Base-by-base conservation (phyloP, 164 flowering plant species). In the Vitis riparia region DNA sequence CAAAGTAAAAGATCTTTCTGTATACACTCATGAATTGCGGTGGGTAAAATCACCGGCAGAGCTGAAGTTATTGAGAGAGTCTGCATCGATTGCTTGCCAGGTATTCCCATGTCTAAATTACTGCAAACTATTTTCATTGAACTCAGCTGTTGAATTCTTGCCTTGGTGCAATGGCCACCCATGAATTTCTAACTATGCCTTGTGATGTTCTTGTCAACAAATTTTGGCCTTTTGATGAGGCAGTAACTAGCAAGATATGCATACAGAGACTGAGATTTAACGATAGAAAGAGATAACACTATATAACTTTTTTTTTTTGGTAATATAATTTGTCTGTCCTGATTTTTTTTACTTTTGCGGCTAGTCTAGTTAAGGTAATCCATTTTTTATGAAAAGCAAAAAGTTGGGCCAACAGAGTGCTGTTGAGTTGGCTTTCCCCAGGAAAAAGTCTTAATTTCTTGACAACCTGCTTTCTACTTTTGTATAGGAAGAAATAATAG, bases 51-150 rank as follows among this genome's bases (percentile, higher is more conserved):
- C 99, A 65, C 82, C 91, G 17, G 83, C 99, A 15, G 99, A 95
- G 79, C 73, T 90, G 57, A 86, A 82, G 63, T 78, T 95, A 76
- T 91, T 95, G 96, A 91, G 84, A 70, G 87, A 95, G 62, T 81
- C 97, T 75, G 92, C 94, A 62, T 87, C 98, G 68, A 88, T 89
- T 84, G 94, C 86, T 81, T 90, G 92, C 78, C 98, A 95, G 96
- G 99, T 93, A 78, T 12, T 69, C 74, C 56, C 65, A 66, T 51
- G 6, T 55, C 30, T 59, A 16, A 48, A 11, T 17, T 47, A 11
- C 16, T 2, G 59, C 58, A 14, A 63, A 47, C 9, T 51, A 47
- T 56, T 9, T 17, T 37, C 44, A 44, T 62, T n/a, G 47, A 30
- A 32, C 16, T 12, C 44, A 37, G 44, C 5, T 37, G 44, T 5